Evolutionary conservation across 1,284 basidiomycete species (phyloP).

Genomic region (Marasmius oreades): DNA sequence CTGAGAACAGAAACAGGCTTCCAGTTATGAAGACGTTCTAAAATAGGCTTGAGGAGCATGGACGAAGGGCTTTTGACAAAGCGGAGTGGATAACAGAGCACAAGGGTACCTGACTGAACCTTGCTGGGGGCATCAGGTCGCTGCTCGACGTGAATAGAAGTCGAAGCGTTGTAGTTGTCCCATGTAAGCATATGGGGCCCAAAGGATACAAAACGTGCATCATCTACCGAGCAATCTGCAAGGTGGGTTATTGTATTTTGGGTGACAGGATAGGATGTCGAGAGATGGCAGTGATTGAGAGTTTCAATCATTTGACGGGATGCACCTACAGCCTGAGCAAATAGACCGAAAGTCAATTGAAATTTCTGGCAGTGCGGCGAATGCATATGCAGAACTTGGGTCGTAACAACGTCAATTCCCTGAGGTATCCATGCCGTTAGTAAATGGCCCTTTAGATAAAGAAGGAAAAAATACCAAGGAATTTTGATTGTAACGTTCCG

Average conservation of each 20-base stretch:
- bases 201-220: neutral
- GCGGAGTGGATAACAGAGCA: constrained; percentile 10
- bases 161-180: constrained; percentile 13
- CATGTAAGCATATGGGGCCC: constrained; percentile 9
- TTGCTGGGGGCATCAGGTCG: constrained; percentile 10
- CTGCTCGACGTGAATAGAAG: constrained; percentile 12
- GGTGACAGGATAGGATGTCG: neutral
- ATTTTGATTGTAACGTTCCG: neutral
- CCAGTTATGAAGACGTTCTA: neutral
- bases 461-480: neutral
- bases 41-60: constrained; percentile 7
- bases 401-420: constrained; percentile 1
- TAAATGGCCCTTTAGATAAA: too few species aligned
- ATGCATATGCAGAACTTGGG: constrained; percentile 3
- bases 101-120: constrained; percentile 15
- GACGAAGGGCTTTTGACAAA: neutral
- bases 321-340: neutral
- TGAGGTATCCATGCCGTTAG: too few species aligned
- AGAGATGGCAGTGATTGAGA: constrained; percentile 2
- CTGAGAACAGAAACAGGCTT: constrained; percentile 2
- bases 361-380: neutral
- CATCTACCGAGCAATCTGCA: neutral
- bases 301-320: constrained; percentile 4
- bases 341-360: constrained; percentile 2
- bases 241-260: neutral